Base-by-base conservation (phyloP, 352 stramenopile genomes). In the Phytophthora vignae region DNA sequence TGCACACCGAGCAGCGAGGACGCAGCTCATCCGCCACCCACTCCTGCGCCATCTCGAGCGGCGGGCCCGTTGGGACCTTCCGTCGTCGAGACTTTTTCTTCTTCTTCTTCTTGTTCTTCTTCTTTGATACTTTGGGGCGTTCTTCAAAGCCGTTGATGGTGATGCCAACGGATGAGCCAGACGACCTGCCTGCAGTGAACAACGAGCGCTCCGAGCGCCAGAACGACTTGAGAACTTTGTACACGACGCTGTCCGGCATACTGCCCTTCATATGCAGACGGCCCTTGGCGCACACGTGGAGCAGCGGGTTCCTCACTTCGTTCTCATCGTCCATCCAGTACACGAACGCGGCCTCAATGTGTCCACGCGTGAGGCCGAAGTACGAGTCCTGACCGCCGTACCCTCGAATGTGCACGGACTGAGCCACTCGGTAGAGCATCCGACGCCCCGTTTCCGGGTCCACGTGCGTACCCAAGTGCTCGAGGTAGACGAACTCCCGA, bases 401-500 rank as follows among this genome's bases (percentile, higher is more conserved):
- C 14, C 77, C 75, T 22, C 77, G 63, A 63, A 92, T 71, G 27
- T 88, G 79, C 14, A 94, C 69, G 1, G 85, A 91, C 57, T 92
- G 84, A 21, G 85, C 61, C 38, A 91, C 78, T 54, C 84, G 83
- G 76, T 88, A 92, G 38, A 94, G 73, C 70, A 90, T 74, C 21
- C 81, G 78, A 25, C 77, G 71, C n/a, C 84, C 84, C 14, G 75
- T 73, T 55, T 73, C 60, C 42, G 72, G 46, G 48, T 86, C 77
- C 17, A 92, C 74, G 48, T 91, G 80, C 6, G 83, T 87, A 29
- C 87, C 87, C 54, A 85, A 79, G 65, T 91, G 84, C 56, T 94
- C 87, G 19, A 94, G 73, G 61, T 83, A 87, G 6, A 91, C 83
- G 55, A 91, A 91, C 63, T 94, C 87, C 7, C 87, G 83, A 68